Base-by-base conservation (phyloP, 139 green algal genomes). In the Auxenochlorella protothecoides region DNA sequence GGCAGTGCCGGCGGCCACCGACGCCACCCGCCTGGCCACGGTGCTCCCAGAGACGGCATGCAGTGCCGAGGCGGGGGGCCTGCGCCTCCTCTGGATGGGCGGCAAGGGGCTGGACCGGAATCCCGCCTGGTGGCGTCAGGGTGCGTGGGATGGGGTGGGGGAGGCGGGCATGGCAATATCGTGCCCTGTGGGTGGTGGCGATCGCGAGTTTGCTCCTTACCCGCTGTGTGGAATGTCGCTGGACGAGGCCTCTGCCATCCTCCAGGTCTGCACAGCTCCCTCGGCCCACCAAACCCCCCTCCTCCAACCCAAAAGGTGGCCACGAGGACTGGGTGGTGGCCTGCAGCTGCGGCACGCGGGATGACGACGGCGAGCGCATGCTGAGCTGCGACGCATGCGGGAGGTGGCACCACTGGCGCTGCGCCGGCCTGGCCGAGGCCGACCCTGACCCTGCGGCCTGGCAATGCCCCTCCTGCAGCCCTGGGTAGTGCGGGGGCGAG, bases 291-390 rank as follows among this genome's bases (percentile, higher is more conserved):
- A 68, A 27, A 44, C 65, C 53, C 16, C 12, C 10, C 44, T 44
- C 54, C 44, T 3, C 5, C 13, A 3, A 16, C 52, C 11, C 8
- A 3, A 16, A 85, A 67, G 89, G 89, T 11, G 92, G 92, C 5
- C 68, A 81, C 57, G 93, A 97, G 70, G 85, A 93, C 71, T 98
- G 93, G 93, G 74, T 82, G 55, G 93, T 98, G 59, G 57, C 70
- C 52, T 96, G 91, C 78, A 54, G 54, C 5, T 97, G 91, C 75
- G 89, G 90, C 16, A 85, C 83, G 7, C 61, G 63, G 12, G 93
- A 98, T 73, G 93, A 98, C 73, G 93, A 98, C 76, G 93, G 93
- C 16, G 93, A 97, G 80, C 82, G 89, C 63, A 98, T 98, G 93
- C 81, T 97, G n/a, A 77, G 78, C 2, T 98, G 93, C 76, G 93